Percentiles rank a stretch among this genome's conserved stretches.
Conservation (phyloP, 2,329 filamentous ascomycete genomes). For the Pseudopyricularia cyperi region DNA sequence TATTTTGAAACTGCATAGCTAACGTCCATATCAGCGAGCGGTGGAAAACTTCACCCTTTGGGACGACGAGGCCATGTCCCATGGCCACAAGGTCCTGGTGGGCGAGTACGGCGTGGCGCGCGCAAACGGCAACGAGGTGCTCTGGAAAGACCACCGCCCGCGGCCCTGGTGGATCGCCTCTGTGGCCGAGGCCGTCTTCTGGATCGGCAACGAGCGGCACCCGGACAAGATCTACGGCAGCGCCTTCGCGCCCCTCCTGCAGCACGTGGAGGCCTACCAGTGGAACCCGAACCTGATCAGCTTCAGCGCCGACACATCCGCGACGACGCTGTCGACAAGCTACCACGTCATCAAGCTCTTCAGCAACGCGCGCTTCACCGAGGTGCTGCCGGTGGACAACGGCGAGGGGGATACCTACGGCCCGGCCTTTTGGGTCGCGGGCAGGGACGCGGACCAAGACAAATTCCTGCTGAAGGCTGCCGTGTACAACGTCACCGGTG, state of each 20-base stretch:
- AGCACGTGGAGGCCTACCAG: slow-evolving; percentile 3
- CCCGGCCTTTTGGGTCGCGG: slow-evolving; percentile 4
- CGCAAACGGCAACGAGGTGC: background rate
- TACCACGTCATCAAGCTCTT: slow-evolving; percentile 5
- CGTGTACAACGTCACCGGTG: slow-evolving; percentile 1
- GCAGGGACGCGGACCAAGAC: background rate
- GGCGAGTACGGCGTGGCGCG: background rate
- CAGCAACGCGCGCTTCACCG: background rate
- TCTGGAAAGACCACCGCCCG: background rate
- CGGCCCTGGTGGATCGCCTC: slow-evolving; percentile 1
- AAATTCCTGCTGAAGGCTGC: background rate
- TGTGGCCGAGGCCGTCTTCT: slow-evolving; percentile 5
- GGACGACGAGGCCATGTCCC: slow-evolving; percentile 17
- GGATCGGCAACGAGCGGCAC: slow-evolving; percentile 5
- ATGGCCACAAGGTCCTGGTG: background rate
- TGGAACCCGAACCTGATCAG: slow-evolving; percentile 4
- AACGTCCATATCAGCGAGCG: slow-evolving; percentile 30
- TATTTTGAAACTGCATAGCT: background rate
- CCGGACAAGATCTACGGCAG: slow-evolving; percentile 2
- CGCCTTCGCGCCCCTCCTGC: slow-evolving; percentile 3
- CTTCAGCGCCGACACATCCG: background rate
- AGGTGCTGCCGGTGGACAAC: background rate
- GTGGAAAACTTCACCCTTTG: slow-evolving; percentile 36
- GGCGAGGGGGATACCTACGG: slow-evolving; percentile 1
- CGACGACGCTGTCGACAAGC: background rate